Conservation (phyloP, 1,139 yeast species). For the Meyerozyma sp. region DNA sequence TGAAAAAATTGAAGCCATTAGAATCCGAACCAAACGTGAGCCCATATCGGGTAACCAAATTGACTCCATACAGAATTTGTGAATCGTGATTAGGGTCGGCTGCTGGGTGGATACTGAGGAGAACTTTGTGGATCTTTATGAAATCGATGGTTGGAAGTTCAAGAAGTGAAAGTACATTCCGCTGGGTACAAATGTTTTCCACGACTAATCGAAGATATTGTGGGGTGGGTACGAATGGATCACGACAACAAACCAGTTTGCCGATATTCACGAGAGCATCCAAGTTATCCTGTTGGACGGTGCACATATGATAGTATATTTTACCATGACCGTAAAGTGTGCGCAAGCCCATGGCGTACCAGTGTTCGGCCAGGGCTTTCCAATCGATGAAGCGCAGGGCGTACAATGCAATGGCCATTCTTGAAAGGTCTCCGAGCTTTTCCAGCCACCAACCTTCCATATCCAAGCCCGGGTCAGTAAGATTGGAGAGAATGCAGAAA, state of each 20-base stretch:
- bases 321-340: constrained; percentile 76
- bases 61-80: constrained; percentile 50
- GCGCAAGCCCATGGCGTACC: constrained; percentile 69
- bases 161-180: constrained; percentile 54
- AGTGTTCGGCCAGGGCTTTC: constrained; percentile 72
- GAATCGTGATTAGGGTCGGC: constrained; percentile 33
- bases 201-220: constrained; percentile 72
- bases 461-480: constrained; percentile 47
- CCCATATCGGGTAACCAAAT: constrained; percentile 64
- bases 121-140: constrained; percentile 59
- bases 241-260: constrained; percentile 70
- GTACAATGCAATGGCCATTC: constrained; percentile 80
- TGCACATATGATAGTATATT: constrained; percentile 75
- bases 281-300: constrained; percentile 74
- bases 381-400: constrained; percentile 75
- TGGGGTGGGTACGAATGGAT: constrained; percentile 77
- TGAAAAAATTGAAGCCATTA: constrained; percentile 61
- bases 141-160: constrained; percentile 63
- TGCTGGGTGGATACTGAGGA: constrained; percentile 27
- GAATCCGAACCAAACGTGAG: constrained; percentile 65
- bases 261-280: constrained; percentile 78
- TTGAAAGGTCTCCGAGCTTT: constrained; percentile 68
- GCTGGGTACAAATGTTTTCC: constrained; percentile 69
- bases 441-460: constrained; percentile 77
- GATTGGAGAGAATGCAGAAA: constrained; percentile 47